These are phyloP conservation scores for Haplosporangium sp. DNA, from an alignment of 371 early-diverging fungal species.

Conservation along the genomic window DNA sequence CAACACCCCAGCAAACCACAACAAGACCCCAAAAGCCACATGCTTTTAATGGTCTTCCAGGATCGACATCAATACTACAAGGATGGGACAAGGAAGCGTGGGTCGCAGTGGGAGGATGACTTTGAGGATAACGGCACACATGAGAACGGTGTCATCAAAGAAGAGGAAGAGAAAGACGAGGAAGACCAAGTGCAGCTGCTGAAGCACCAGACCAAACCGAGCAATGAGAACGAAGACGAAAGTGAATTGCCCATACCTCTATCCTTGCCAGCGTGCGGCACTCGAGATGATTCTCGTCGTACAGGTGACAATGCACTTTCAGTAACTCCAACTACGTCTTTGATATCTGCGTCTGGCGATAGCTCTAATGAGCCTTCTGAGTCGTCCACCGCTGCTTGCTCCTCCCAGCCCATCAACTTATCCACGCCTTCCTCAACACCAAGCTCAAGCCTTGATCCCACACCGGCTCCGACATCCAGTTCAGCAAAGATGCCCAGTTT, in stretches of 20 bases:
- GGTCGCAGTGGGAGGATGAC: slow-evolving; percentile 15
- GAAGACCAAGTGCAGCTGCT: neutral
- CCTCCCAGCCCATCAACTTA: neutral
- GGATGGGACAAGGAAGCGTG: slow-evolving; percentile 31
- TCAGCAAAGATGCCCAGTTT: slow-evolving; percentile 2
- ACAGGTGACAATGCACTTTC: no score
- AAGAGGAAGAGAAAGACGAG: slow-evolving; percentile 13
- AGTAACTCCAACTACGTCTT: no score
- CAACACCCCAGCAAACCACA: slow-evolving; percentile 2
- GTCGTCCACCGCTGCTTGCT: neutral
- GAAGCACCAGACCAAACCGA: neutral
- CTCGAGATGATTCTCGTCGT: no score
- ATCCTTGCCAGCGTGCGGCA: no score
- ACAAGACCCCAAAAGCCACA: slow-evolving; percentile 20
- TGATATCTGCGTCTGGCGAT: no score
- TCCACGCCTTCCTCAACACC: neutral
- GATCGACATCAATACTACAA: slow-evolving; percentile 37
- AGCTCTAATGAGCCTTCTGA: neutral
- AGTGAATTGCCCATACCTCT: neutral
- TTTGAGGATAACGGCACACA: neutral
- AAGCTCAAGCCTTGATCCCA: neutral
- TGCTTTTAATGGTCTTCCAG: slow-evolving; percentile 33
- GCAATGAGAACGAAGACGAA: neutral
- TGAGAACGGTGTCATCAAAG: slow-evolving; percentile 5
- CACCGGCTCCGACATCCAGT: neutral